phyloP scores from a whole-genome alignment of 805 yeast genomes.

The Kazachstania viticola region DNA sequence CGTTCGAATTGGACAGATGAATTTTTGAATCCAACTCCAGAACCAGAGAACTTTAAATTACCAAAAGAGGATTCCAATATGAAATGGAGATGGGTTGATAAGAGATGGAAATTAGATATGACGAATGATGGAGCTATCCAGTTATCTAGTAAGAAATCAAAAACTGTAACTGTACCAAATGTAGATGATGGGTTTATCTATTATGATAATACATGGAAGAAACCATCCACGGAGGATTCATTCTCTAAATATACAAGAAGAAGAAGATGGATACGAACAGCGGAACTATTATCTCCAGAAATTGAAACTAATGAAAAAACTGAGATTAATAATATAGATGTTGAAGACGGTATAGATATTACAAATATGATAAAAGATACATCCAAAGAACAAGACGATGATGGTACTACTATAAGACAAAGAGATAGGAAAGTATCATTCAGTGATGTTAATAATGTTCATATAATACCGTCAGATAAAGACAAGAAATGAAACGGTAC shows the following conservation, averaged over 20 bases:
- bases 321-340: no score
- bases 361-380: background rate
- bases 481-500: conserved; percentile 2
- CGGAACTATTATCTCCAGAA: conserved; percentile 50
- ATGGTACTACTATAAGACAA: background rate
- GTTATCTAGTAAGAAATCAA: conserved; percentile 45
- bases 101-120: conserved; percentile 81
- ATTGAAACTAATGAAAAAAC: background rate
- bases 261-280: conserved; percentile 92
- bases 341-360: no score
- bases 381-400: background rate
- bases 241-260: conserved; percentile 87
- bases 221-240: conserved; percentile 77
- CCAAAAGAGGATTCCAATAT: conserved; percentile 65
- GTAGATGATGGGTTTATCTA: conserved; percentile 79
- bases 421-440: conserved; percentile 24
- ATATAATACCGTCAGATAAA: conserved; percentile 14
- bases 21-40: conserved; percentile 72
- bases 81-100: conserved; percentile 92
- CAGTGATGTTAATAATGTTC: conserved; percentile 20
- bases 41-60: conserved; percentile 65
- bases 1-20: conserved; percentile 97
- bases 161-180: conserved; percentile 51
- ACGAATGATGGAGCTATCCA: conserved; percentile 81
- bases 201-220: conserved; percentile 90